A percentile compares a stretch with the other conserved stretches of the same genome.
These are phyloP conservation scores for Carallia pectinifolia DNA, from an alignment of 345 rosid genomes.

Conservation along the genomic window DNA sequence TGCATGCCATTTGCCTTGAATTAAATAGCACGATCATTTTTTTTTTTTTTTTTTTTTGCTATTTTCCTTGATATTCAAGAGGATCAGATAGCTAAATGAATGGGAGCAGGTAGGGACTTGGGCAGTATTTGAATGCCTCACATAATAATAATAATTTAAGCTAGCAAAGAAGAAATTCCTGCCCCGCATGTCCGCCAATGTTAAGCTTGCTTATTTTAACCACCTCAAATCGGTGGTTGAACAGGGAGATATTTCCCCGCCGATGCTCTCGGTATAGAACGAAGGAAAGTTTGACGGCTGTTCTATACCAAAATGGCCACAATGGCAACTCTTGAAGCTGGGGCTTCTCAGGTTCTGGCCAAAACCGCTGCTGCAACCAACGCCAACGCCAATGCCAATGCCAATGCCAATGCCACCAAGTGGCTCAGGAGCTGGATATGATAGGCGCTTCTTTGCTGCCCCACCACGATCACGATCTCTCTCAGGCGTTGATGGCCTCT, in stretches of 20 bases:
- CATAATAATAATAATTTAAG: too few relatives aligned
- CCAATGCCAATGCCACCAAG: not conserved
- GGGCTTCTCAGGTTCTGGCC: constrained; percentile 60
- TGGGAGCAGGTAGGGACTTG: too few relatives aligned
- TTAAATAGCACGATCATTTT: too few relatives aligned
- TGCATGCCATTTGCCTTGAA: too few relatives aligned
- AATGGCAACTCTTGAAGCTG: constrained; percentile 70
- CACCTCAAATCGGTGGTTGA: constrained; percentile 67
- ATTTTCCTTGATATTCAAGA: too few relatives aligned
- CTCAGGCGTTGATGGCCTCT: constrained; percentile 55
- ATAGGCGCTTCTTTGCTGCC: constrained; percentile 61
- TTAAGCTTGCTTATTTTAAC: constrained; percentile 33
- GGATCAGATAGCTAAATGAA: too few relatives aligned
- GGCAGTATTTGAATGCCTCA: too few relatives aligned
- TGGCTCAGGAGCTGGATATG: constrained; percentile 47
- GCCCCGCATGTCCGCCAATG: not conserved
- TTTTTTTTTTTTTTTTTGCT: too few relatives aligned
- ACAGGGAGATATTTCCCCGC: constrained; percentile 70
- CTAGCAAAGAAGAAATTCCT: too few relatives aligned
- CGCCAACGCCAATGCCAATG: too few relatives aligned
- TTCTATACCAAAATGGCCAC: constrained; percentile 45
- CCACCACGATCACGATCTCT: constrained; percentile 6
- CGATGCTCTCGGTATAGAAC: constrained; percentile 44
- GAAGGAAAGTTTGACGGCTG: constrained; percentile 46
- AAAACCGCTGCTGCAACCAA: constrained; percentile 3